Evolutionary conservation across 768 basidiomycete species (phyloP).

Genomic region (Lentinula detonsa): DNA sequence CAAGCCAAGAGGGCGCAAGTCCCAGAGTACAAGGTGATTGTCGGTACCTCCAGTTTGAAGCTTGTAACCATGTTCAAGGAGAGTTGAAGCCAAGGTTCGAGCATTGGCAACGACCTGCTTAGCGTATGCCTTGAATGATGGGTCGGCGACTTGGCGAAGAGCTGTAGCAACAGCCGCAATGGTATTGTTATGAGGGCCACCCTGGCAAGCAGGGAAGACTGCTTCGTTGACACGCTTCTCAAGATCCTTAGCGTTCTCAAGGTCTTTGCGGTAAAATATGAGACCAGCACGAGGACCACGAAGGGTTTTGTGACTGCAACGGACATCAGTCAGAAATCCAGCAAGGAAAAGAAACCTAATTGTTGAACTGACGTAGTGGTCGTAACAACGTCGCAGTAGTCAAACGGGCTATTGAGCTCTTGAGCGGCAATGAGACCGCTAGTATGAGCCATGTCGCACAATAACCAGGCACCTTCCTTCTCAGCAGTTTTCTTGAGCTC

Average conservation of each 20-base stretch:
- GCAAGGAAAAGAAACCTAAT: background rate
- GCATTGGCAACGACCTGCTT: slow-evolving; percentile 93
- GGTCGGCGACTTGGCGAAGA: slow-evolving; percentile 85
- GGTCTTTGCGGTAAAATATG: slow-evolving; percentile 97
- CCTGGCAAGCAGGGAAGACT: slow-evolving; percentile 99
- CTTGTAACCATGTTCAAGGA: slow-evolving; percentile 82
- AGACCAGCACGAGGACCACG: slow-evolving; percentile 97
- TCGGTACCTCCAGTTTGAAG: slow-evolving; percentile 97
- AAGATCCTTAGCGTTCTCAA: slow-evolving; percentile 72
- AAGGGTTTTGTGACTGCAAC: slow-evolving; percentile 87
- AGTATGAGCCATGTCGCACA: slow-evolving; percentile 98
- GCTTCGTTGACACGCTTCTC: slow-evolving; percentile 98
- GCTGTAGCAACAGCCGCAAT: slow-evolving; percentile 94
- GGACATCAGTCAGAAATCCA: slow-evolving; percentile 1
- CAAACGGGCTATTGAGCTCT: slow-evolving; percentile 87
- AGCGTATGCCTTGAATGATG: slow-evolving; percentile 87
- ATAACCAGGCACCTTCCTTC: slow-evolving; percentile 85
- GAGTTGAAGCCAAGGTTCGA: slow-evolving; percentile 61
- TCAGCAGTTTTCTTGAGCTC: slow-evolving; percentile 75
- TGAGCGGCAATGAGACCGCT: slow-evolving; percentile 91
- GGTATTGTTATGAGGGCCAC: slow-evolving; percentile 97
- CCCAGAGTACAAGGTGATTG: slow-evolving; percentile 98
- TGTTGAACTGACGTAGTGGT: slow-evolving; percentile 76
- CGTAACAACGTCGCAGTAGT: slow-evolving; percentile 95
- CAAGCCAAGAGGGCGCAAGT: slow-evolving; percentile 87